Evolutionary conservation across 2,329 filamentous ascomycete genomes (phyloP).

Genomic region (Lachnellula cervina): DNA sequence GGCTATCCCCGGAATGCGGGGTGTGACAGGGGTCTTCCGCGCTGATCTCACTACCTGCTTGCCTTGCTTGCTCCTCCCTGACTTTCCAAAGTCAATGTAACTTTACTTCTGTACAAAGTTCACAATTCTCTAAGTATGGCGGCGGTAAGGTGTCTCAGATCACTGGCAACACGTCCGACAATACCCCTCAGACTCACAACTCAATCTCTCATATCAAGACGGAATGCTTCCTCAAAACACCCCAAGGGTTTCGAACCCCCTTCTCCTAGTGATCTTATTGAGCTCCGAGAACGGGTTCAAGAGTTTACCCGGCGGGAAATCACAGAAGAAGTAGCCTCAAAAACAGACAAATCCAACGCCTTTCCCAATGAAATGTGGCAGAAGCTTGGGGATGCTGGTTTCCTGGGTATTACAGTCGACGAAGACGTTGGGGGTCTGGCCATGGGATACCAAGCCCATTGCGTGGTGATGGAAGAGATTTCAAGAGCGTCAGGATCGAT

Average conservation of each 20-base stretch:
- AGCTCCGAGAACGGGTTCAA: conserved; percentile 48
- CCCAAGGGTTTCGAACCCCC: conserved; percentile 57
- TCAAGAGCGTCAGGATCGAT: conserved; percentile 80
- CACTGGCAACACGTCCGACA: conserved; percentile 17
- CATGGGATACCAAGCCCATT: conserved; percentile 96
- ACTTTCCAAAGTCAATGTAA: conserved; percentile 10
- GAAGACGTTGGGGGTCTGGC: conserved; percentile 85
- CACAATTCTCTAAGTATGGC: conserved; percentile 20
- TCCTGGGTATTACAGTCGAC: conserved; percentile 89
- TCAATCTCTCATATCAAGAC: conserved; percentile 32
- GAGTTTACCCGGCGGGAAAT: conserved; percentile 90
- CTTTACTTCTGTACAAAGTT: not conserved
- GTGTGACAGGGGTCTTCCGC: not conserved
- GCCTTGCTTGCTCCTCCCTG: conserved; percentile 1
- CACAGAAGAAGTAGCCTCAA: conserved; percentile 71
- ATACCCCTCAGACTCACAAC: conserved; percentile 22
- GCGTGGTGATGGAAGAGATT: conserved; percentile 91
- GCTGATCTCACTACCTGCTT: not conserved
- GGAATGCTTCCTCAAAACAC: conserved; percentile 63
- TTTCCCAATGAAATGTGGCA: conserved; percentile 91
- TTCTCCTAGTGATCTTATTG: conserved; percentile 44
- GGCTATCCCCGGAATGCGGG: not conserved
- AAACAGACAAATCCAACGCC: conserved; percentile 78
- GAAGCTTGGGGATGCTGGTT: conserved; percentile 86
- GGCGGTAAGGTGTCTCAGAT: conserved; percentile 21